Base-by-base conservation (phyloP, 257 asterid genomes). In the Gynochthodes officinalis region DNA sequence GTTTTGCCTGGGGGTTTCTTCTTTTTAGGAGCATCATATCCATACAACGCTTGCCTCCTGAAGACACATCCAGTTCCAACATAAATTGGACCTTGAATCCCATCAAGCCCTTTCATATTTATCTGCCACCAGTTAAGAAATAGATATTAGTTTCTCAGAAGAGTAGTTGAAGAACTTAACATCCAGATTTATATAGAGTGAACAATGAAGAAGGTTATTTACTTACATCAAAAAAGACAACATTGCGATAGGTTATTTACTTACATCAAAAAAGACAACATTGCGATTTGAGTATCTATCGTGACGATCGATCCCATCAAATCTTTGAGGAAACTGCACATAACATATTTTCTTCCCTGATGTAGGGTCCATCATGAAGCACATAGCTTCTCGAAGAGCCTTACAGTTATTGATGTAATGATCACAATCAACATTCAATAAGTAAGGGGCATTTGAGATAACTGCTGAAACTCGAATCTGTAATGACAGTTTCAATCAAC, bases 301-400 rank as follows among this genome's bases (percentile, higher is more conserved):
- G 40, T 93, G 96, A 72, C 97, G 79, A 87, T 93, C 98, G 76
- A 93, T 93, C 42, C 98, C 98, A 73, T 93, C 98, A 69, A 93
- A 93, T 81, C 98, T 85, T 75, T 93, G 98, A 80, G 98, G 98
- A 82, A 93, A 93, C 77, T 93, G 98, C 76, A 93, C 98, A 42
- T 93, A 93, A 79, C 98, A 93, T 80, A 93, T 91, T 80, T 93
- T 90, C 88, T 93, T 93, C 59, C 98, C 98, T 11, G 98, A 84
- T 72, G 92, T 95, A 27, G 98, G 98, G 79, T 93, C 98, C 98
- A 93, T 93, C 97, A 93, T 88, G 89, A 93, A 93, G 85, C 98
- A 93, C 98, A 93, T 93, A 69, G 97, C 83, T 86, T 93, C 98
- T 65, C 98, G 80, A 19, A 93, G 90, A 71, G 98, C 98, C 84